Evolutionary conservation across 148 eudicot genomes (phyloP).

Genomic region (Silene uniflora): DNA sequence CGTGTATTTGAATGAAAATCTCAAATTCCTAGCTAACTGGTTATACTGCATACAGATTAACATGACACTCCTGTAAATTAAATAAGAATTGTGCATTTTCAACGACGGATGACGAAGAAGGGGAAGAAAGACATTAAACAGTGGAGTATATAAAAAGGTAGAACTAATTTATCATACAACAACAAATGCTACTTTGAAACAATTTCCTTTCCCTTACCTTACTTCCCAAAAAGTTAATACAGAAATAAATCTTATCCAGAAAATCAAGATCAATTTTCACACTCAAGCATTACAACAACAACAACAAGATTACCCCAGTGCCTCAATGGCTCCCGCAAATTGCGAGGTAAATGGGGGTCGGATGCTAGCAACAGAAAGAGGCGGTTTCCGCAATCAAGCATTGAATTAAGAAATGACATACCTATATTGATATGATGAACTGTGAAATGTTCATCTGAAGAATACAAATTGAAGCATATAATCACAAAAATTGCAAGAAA

Average conservation of each 20-base stretch:
- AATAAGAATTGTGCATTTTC: background rate
- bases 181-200: background rate
- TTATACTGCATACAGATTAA: background rate
- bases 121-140: background rate
- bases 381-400: background rate
- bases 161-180: background rate
- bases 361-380: no score
- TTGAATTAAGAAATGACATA: constrained; percentile 15
- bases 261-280: background rate
- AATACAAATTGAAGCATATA: background rate
- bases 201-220: constrained; percentile 10
- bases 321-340: no score
- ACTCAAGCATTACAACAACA: background rate
- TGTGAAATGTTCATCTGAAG: constrained; percentile 26
- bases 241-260: background rate
- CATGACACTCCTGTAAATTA: background rate
- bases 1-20: background rate
- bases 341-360: no score
- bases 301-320: no score
- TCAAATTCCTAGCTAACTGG: background rate
- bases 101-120: background rate
- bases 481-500: background rate
- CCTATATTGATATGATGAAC: constrained; percentile 17
- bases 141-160: background rate
- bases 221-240: constrained; percentile 10